Conservation (phyloP, 1,139 yeast genomes). For the Saccharomyces uvarum region DNA sequence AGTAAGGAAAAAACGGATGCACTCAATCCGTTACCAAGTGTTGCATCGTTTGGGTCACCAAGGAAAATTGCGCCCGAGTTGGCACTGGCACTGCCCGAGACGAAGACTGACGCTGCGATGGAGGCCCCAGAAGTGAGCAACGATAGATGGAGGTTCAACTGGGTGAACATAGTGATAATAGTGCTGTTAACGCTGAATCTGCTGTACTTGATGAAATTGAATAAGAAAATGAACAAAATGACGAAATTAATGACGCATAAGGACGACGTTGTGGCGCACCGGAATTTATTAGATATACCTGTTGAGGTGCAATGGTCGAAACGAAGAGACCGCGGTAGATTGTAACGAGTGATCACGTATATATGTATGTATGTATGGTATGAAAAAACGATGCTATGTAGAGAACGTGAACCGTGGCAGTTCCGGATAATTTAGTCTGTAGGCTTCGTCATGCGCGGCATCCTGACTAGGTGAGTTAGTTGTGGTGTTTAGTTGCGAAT, state of each 20-base stretch:
- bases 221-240: neutral
- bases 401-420: conserved; percentile 22
- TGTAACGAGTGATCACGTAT: neutral
- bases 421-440: conserved; percentile 21
- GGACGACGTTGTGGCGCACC: neutral
- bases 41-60: neutral
- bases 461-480: neutral
- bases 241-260: neutral
- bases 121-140: neutral
- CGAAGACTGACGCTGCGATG: neutral
- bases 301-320: neutral
- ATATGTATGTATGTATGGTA: conserved; percentile 3
- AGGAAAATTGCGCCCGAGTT: neutral
- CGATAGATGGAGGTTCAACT: neutral
- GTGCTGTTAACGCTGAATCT: neutral
- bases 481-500: neutral
- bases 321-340: neutral
- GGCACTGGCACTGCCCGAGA: neutral
- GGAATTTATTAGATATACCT: neutral
- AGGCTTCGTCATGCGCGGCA: conserved; percentile 2
- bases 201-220: neutral
- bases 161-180: neutral
- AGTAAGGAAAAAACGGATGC: neutral
- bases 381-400: conserved; percentile 7
- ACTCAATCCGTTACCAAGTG: neutral